Evolutionary conservation across 2,329 filamentous ascomycete species (phyloP).

Genomic region (Lachnellula arida): DNA sequence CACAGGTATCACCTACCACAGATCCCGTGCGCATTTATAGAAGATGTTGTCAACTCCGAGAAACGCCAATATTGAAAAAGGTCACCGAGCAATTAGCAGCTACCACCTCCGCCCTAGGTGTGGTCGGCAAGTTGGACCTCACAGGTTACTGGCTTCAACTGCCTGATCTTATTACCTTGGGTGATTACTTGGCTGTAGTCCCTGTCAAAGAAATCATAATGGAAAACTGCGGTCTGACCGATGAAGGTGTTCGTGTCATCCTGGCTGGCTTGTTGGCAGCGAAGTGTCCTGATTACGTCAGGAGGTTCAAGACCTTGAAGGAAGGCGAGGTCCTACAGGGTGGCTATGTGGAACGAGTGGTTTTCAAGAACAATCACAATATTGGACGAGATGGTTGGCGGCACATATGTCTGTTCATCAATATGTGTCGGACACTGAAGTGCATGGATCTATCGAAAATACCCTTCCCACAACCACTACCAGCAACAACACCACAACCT

Average conservation of each 20-base stretch:
- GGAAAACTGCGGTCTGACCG: conserved; percentile 80
- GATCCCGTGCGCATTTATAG: conserved; percentile 91
- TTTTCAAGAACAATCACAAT: conserved; percentile 83
- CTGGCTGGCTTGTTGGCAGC: conserved; percentile 81
- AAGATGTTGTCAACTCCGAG: conserved; percentile 87
- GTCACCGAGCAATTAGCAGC: conserved; percentile 83
- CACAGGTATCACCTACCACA: conserved; percentile 71
- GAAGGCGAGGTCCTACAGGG: conserved; percentile 35
- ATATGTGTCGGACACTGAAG: conserved; percentile 83
- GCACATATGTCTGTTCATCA: conserved; percentile 82
- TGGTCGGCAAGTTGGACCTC: conserved; percentile 77
- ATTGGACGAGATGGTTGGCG: conserved; percentile 87
- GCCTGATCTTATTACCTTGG: conserved; percentile 78
- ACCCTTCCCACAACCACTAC: conserved; percentile 56
- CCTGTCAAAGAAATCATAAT: conserved; percentile 82
- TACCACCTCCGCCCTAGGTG: conserved; percentile 63
- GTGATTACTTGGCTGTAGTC: conserved; percentile 91
- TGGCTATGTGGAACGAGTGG: conserved; percentile 80
- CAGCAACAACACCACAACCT: conserved; percentile 12
- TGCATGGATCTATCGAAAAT: conserved; percentile 83
- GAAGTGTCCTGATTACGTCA: conserved; percentile 55
- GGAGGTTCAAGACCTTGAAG: conserved; percentile 16
- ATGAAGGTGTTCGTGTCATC: conserved; percentile 82
- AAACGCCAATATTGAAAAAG: conserved; percentile 86
- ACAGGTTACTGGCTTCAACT: conserved; percentile 80